These are phyloP conservation scores for Talaromyces sp. DNA, from an alignment of 2,329 filamentous ascomycete species.

Conservation along the genomic window DNA sequence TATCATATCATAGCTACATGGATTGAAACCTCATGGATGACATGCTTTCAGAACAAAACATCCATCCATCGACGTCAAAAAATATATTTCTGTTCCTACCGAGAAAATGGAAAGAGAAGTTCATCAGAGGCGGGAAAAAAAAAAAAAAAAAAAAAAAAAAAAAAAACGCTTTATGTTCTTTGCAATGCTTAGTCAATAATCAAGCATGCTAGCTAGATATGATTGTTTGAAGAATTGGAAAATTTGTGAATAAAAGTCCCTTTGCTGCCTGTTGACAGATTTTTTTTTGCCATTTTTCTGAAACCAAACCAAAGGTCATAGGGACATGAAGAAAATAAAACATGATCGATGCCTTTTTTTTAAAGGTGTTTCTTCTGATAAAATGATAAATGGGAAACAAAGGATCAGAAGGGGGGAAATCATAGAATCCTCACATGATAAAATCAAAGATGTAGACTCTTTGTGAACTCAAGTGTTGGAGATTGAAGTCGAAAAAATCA, in stretches of 20 bases:
- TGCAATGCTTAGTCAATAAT: not conserved
- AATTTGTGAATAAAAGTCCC: not conserved
- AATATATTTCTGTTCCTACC: too few species aligned
- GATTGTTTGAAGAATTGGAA: not conserved
- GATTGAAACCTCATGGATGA: too few species aligned
- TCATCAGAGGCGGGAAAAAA: too few species aligned
- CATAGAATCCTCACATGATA: conserved; percentile 5
- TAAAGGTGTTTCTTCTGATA: conserved; percentile 1
- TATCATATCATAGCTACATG: too few species aligned
- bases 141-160: conserved; percentile 17
- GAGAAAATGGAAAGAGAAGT: too few species aligned
- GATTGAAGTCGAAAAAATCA: conserved; percentile 1
- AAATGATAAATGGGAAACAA: not conserved
- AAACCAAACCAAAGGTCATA: not conserved
- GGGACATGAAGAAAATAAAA: conserved; percentile 1
- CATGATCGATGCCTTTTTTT: conserved; percentile 5
- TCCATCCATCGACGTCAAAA: too few species aligned
- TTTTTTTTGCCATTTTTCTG: not conserved
- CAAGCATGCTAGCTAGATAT: conserved; percentile 1
- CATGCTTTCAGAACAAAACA: too few species aligned
- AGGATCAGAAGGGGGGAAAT: conserved; percentile 7
- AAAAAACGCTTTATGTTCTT: conserved; percentile 13
- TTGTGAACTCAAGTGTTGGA: not conserved
- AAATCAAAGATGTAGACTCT: not conserved
- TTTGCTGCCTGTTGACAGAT: not conserved